Evolutionary conservation across 2,329 filamentous ascomycete species (phyloP), one percentile per base, ranked within the genome.

Genomic region (Parastagonospora avenae): DNA sequence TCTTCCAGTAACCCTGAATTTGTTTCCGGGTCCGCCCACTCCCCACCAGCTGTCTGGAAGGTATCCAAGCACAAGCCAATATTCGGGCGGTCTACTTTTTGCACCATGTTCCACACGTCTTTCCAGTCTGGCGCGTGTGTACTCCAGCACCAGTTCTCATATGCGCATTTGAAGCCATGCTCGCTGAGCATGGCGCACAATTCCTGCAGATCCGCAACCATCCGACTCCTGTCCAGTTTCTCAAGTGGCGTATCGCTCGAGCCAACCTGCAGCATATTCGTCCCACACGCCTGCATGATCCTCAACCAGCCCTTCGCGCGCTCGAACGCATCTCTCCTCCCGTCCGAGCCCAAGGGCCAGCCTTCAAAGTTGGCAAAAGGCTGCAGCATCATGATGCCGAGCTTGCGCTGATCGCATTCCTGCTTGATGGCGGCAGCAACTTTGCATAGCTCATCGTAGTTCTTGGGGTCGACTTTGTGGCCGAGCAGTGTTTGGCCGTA

Each of bases 101-200:
- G 65, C 4, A 90, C 86, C 10, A 92, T 86, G 2, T 82, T 75
- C 87, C 87, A 92, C 0, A 86, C 85, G 42, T 86, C 80, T 56
- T 81, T 82, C 89, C 89, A 93, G 1, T 75, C 79, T 0, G 86
- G 82, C 0, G 88, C 86, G 42, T 85, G 82, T 0, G 88, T 90
- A 0, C 85, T 85, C 89, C 89, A 92, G 72, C 88, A 91, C 88
- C 88, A 92, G 66, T 92, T 91, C 73, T 92, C 89, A 60, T 92
- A 92, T 0, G 88, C 88, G 14, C 92, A 74, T 6, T 82, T 79
- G 66, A 85, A 83, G 0, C 79, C 79, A 40, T 83, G 79, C 16
- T 77, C 67, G 0, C 80, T 81, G 1, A 89, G 77, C 44, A 88
- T 73, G 28, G 64, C 63, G 27, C 60, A 62, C 35, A 92, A 76